Percentiles rank a stretch among this genome's conserved stretches.
Conservation (phyloP, 768 basidiomycete species). For the Calocybe cyanea region DNA sequence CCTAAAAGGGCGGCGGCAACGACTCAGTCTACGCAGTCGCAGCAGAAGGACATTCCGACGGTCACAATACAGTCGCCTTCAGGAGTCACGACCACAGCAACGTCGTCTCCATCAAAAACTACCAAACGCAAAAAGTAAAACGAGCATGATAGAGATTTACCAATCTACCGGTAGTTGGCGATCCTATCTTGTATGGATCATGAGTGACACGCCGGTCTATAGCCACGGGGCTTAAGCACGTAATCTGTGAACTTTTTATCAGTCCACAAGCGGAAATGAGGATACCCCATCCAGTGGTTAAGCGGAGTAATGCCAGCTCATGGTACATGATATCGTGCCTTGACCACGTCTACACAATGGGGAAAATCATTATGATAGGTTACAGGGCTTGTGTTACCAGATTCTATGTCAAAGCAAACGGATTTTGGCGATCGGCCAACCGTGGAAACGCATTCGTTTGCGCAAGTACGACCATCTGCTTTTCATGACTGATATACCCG, state of each 20-base stretch:
- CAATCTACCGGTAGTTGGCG: too few relatives aligned
- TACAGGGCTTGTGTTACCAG: neutral
- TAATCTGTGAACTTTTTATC: too few relatives aligned
- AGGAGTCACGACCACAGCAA: slow-evolving; percentile 3
- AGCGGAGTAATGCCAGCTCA: too few relatives aligned
- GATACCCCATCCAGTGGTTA: too few relatives aligned
- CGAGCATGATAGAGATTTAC: too few relatives aligned
- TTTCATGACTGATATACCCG: slow-evolving; percentile 96
- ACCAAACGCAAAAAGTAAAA: slow-evolving; percentile 15
- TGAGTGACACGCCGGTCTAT: too few relatives aligned
- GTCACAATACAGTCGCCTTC: too few relatives aligned
- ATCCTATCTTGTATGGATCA: too few relatives aligned
- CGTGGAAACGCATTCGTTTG: slow-evolving; percentile 78
- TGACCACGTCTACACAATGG: neutral
- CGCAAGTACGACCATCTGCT: slow-evolving; percentile 89
- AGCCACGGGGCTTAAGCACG: too few relatives aligned
- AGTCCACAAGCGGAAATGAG: too few relatives aligned
- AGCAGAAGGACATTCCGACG: too few relatives aligned
- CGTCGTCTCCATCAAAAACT: slow-evolving; percentile 7
- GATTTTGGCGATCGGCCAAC: slow-evolving; percentile 57
- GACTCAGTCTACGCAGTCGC: neutral
- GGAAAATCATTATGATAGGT: too few relatives aligned
- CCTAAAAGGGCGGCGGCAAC: slow-evolving; percentile 9
- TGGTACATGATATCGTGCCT: neutral
- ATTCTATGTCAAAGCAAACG: slow-evolving; percentile 39